Evolutionary conservation across 108 stramenopile genomes (phyloP).

Genomic region (Bacterosira constricta): DNA sequence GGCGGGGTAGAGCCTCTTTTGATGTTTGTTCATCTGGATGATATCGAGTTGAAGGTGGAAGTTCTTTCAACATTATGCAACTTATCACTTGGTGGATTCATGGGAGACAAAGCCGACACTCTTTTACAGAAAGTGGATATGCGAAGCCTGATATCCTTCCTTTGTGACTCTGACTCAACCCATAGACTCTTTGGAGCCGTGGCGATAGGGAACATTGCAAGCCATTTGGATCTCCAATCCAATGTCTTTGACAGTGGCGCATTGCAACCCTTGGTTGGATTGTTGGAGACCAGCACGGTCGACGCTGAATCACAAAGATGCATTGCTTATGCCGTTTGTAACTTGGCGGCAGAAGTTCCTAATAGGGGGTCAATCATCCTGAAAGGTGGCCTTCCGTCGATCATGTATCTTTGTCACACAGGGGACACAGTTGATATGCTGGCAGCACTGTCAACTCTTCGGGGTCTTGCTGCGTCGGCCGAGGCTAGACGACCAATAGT

Average conservation of each 20-base stretch:
- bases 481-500: conserved; percentile 59
- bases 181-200: conserved; percentile 89
- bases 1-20: conserved; percentile 66
- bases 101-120: conserved; percentile 66
- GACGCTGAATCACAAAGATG: conserved; percentile 82
- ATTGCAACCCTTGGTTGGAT: conserved; percentile 60
- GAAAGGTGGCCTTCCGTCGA: conserved; percentile 74
- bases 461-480: conserved; percentile 59
- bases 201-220: conserved; percentile 85
- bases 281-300: conserved; percentile 48
- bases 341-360: conserved; percentile 61
- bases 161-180: conserved; percentile 79
- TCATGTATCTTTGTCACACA: conserved; percentile 72
- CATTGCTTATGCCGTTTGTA: conserved; percentile 86
- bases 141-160: conserved; percentile 64
- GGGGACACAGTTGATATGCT: conserved; percentile 62
- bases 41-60: conserved; percentile 81
- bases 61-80: conserved; percentile 82
- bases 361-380: conserved; percentile 61
- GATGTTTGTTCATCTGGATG: conserved; percentile 63
- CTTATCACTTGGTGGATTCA: conserved; percentile 74
- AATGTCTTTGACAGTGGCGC: conserved; percentile 64
- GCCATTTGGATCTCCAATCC: conserved; percentile 54
- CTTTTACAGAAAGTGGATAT: conserved; percentile 72
- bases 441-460: conserved; percentile 74